Percentiles rank a stretch among this genome's conserved stretches.
phyloP scores from a whole-genome alignment of 345 rosid species.

The Corchorus capsularis region DNA sequence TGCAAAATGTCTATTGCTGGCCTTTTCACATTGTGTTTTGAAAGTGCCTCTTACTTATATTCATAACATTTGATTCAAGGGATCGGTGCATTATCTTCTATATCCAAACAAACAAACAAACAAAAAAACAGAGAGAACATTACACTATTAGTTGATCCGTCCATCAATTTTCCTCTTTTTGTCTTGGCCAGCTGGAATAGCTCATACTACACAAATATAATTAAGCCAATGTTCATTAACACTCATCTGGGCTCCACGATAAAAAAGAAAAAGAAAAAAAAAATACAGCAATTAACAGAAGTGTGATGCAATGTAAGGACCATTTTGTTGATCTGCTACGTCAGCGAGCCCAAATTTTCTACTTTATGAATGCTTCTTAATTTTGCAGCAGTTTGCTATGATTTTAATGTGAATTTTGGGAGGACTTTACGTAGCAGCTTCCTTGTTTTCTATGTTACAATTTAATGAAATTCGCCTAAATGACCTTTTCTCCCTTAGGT shows the following conservation, averaged over 20 bases:
- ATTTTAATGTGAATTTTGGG: not conserved
- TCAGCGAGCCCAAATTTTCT: not conserved
- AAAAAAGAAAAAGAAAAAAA: not conserved
- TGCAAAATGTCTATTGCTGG: not conserved
- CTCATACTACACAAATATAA: not conserved
- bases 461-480: no score
- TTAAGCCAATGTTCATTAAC: not conserved
- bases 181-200: slow-evolving; percentile 1
- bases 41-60: not conserved
- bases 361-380: not conserved
- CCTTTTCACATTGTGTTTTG: not conserved
- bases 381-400: not conserved
- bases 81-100: no score
- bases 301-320: not conserved
- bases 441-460: no score
- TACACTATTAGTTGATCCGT: not conserved
- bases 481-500: no score
- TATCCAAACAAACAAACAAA: no score
- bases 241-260: not conserved
- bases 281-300: not conserved
- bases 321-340: not conserved
- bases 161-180: not conserved
- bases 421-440: no score
- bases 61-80: not conserved
- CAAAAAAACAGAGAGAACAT: not conserved